Evolutionary conservation across 345 rosid genomes (phyloP), one percentile per base, ranked within the genome.

Genomic region (Aquilaria yunnanensis): DNA sequence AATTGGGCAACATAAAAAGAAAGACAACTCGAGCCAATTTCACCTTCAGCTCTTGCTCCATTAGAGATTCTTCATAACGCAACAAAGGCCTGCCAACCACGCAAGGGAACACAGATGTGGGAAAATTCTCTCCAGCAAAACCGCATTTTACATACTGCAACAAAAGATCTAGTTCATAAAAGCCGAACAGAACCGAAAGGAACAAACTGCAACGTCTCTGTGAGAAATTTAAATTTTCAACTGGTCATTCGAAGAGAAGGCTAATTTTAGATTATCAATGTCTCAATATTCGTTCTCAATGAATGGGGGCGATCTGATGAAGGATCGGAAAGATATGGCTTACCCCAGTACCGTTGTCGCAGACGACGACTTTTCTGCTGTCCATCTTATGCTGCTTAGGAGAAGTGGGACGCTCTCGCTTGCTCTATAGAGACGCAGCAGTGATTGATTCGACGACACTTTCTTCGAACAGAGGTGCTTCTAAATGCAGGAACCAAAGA

Each of bases 301-400:
- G 33, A 30, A 54, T 16, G 0, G 32, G 32, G 10, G 12, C 30
- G 56, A 66, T 57, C 46, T n/a, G 14, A 34, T 8, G 14, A 60
- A 52, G 29, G 65, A 60, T 55, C 61, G 33, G 53, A 12, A 60
- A 67, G 29, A 59, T 64, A 72, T 51, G 62, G 2, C 59, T 32
- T 32, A 88, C 97, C 72, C 98, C 96, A 57, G 98, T 93, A 79
- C 98, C 98, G 67, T 90, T 90, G 81, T 90, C 96, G 75, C 98
- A 90, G 57, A 88, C 98, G 73, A 90, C 80, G 75, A 90, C 97
- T 71, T 83, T 93, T 66, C 66, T 75, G 72, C 64, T 88, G 64
- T 93, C 94, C 97, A 93, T 93, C 14, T 37, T 32, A 2, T 34
- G 45, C 33, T 12, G 63, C 16, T 37, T 23, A 23, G 23, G 43